These are phyloP conservation scores for Pyronema omphalodes DNA, from an alignment of 495 filamentous ascomycete genomes.

Conservation along the genomic window DNA sequence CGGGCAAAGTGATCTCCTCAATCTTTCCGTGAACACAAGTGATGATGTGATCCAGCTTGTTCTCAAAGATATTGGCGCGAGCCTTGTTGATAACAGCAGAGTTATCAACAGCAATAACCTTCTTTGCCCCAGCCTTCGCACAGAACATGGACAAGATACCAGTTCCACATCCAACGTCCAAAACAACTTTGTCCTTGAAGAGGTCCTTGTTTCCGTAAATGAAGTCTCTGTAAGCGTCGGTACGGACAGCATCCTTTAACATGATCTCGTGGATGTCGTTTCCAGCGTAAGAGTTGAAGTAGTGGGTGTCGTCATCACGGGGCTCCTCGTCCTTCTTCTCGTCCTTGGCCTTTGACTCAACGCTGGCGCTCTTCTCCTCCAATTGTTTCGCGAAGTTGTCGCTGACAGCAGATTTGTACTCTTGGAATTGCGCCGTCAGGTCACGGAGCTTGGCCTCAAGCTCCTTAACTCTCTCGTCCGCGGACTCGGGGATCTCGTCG, in stretches of 20 bases:
- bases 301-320: constrained; percentile 42
- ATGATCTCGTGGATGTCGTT: constrained; percentile 85
- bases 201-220: constrained; percentile 71
- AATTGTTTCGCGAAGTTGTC: constrained; percentile 37
- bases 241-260: constrained; percentile 58
- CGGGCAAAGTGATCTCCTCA: constrained; percentile 67
- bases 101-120: constrained; percentile 85
- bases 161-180: constrained; percentile 87
- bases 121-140: constrained; percentile 70
- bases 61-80: constrained; percentile 63
- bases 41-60: constrained; percentile 62
- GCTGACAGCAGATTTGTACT: constrained; percentile 50
- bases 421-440: constrained; percentile 46
- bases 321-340: constrained; percentile 23
- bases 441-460: constrained; percentile 50
- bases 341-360: constrained; percentile 1
- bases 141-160: constrained; percentile 92
- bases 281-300: constrained; percentile 67
- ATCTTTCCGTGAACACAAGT: constrained; percentile 64
- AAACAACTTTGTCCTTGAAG: constrained; percentile 68
- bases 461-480: constrained; percentile 37
- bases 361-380: constrained; percentile 26
- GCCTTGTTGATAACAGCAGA: constrained; percentile 84
- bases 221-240: constrained; percentile 51
- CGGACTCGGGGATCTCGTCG: constrained; percentile 23